Percentiles rank a stretch among this genome's conserved stretches.
phyloP scores from a whole-genome alignment of 257 asterid genomes.

The Fraxinus pennsylvanica region DNA sequence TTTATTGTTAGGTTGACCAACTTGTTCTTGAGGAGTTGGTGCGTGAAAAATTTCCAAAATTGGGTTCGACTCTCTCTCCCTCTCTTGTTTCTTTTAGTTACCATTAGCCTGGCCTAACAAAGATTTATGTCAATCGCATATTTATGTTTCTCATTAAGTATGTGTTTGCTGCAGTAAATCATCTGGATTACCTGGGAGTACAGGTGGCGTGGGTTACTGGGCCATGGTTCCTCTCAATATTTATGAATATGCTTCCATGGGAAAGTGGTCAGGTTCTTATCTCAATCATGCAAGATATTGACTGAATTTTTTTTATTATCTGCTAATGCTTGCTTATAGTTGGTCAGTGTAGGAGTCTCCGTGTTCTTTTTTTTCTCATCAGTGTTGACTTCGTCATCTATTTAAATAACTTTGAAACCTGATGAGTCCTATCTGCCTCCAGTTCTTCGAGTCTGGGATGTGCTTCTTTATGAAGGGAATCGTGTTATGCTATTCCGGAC shows the following conservation, averaged over 20 bases:
- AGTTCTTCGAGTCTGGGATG: constrained; percentile 97
- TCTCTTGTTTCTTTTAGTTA: constrained; percentile 13
- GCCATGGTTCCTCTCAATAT: constrained; percentile 94
- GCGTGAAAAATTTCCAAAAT: constrained; percentile 78
- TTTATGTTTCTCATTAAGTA: constrained; percentile 31
- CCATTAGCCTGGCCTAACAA: constrained; percentile 1
- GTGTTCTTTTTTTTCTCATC: constrained; percentile 15
- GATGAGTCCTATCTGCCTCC: constrained; percentile 33
- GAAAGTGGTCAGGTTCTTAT: constrained; percentile 85
- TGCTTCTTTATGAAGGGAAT: constrained; percentile 87
- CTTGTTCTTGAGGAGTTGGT: constrained; percentile 95
- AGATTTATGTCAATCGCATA: background rate
- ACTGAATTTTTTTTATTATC: background rate
- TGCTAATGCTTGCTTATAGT: constrained; percentile 7
- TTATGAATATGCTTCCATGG: constrained; percentile 98
- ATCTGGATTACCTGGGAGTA: constrained; percentile 94
- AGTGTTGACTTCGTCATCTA: constrained; percentile 4
- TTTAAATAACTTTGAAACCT: constrained; percentile 13
- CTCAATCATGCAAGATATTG: constrained; percentile 19
- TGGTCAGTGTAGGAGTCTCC: background rate
- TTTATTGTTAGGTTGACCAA: constrained; percentile 80
- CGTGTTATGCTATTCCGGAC: constrained; percentile 94
- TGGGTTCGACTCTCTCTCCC: constrained; percentile 52
- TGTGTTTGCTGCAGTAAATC: constrained; percentile 64
- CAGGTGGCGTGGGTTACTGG: constrained; percentile 97